Percentiles rank a stretch among this genome's conserved stretches.
phyloP scores from a whole-genome alignment of 1,284 basidiomycete species.

The Pisolithus thermaeus region DNA sequence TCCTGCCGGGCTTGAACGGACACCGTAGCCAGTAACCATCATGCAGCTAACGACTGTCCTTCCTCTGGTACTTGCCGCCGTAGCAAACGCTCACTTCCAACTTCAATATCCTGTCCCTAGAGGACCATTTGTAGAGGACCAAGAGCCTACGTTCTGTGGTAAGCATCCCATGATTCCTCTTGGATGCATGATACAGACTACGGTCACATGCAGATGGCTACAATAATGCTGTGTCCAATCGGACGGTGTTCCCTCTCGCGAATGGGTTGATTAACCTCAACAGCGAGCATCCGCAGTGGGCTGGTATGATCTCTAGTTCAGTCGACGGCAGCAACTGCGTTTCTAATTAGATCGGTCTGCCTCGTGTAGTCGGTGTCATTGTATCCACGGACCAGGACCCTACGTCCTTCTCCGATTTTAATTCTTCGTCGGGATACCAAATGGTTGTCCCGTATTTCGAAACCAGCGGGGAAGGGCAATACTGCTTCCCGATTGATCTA shows the following conservation, averaged over 20 bases:
- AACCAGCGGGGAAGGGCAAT: slow-evolving; percentile 38
- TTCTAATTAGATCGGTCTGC: slow-evolving; percentile 4
- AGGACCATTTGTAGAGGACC: slow-evolving; percentile 46
- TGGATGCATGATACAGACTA: neutral
- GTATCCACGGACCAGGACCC: slow-evolving; percentile 44
- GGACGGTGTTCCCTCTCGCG: slow-evolving; percentile 53
- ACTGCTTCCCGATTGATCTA: slow-evolving; percentile 52
- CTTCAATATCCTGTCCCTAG: slow-evolving; percentile 54
- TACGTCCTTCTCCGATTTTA: slow-evolving; percentile 50
- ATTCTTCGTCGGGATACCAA: slow-evolving; percentile 31
- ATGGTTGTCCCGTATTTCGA: slow-evolving; percentile 39
- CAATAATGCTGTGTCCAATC: slow-evolving; percentile 33
- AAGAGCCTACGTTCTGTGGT: slow-evolving; percentile 48
- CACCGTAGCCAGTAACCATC: neutral
- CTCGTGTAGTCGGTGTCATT: slow-evolving; percentile 32
- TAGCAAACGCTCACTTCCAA: slow-evolving; percentile 53
- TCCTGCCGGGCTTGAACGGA: too few species aligned
- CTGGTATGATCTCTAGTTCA: slow-evolving; percentile 23
- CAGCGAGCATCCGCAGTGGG: slow-evolving; percentile 36
- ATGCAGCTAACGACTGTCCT: slow-evolving; percentile 34
- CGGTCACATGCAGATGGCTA: slow-evolving; percentile 38
- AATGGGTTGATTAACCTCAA: slow-evolving; percentile 38
- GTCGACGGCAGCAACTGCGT: neutral
- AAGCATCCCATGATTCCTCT: slow-evolving; percentile 11
- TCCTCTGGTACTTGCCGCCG: slow-evolving; percentile 27